phyloP scores from a whole-genome alignment of 805 yeast species.

The Kuraishia cidri region DNA sequence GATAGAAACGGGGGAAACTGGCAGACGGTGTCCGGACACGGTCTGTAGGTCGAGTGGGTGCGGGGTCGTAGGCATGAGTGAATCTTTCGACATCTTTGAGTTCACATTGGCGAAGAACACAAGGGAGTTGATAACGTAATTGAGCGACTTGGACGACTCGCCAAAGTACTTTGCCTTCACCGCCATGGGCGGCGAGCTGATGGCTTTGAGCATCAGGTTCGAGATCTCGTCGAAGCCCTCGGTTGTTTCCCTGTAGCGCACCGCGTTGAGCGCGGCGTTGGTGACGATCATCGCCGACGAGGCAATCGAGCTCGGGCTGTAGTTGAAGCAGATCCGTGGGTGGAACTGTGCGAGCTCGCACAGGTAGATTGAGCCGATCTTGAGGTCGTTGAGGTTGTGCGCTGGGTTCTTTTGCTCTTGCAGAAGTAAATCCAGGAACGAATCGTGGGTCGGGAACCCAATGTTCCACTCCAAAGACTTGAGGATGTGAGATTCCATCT shows the following conservation, averaged over 20 bases:
- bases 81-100: not conserved
- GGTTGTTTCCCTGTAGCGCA: not conserved
- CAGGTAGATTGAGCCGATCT: constrained; percentile 47
- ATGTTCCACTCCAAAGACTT: constrained; percentile 59
- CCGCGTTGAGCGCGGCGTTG: constrained; percentile 2
- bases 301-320: constrained; percentile 34
- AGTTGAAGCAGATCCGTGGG: constrained; percentile 44
- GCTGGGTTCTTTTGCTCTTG: constrained; percentile 11
- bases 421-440: constrained; percentile 49
- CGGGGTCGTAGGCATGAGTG: not conserved
- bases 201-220: constrained; percentile 1
- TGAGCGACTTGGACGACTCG: not conserved
- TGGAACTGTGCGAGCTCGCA: constrained; percentile 64
- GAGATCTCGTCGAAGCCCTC: constrained; percentile 1
- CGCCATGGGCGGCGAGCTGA: constrained; percentile 1
- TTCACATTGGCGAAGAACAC: not conserved
- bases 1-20: not conserved
- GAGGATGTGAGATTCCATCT: constrained; percentile 62
- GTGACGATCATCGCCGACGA: constrained; percentile 5
- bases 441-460: constrained; percentile 53
- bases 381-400: constrained; percentile 34
- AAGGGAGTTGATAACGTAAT: constrained; percentile 1
- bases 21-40: not conserved
- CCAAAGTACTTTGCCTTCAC: constrained; percentile 1
- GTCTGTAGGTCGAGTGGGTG: not conserved